Evolutionary conservation across 768 basidiomycete genomes (phyloP), one percentile per base, ranked within the genome.

Genomic region (Amanita brunnescens): DNA sequence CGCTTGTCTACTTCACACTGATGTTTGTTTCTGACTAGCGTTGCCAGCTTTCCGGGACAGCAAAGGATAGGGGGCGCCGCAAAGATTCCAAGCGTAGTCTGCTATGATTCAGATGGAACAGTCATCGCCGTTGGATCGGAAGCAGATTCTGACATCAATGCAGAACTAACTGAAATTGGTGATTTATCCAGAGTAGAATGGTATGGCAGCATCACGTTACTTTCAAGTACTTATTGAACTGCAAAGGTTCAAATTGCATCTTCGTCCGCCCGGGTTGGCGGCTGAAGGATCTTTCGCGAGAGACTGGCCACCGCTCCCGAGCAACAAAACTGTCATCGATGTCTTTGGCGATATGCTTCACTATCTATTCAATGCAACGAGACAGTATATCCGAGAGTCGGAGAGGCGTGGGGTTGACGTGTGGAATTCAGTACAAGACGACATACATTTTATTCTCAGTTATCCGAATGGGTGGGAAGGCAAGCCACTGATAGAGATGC

Each of bases 391-490:
- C 32, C 58, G 58, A 33, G 71, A 77, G 3, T 12, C 35, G 33
- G 5, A n/a, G 24, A 13, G 34, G 37, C n/a, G n/a, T n/a, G n/a
- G n/a, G n/a, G n/a, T n/a, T n/a, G 58, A 57, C 21, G 54, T 77
- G 6, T 76, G 74, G 76, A 57, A 53, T 13, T 70, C 70, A 9
- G 51, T 75, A 8, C 63, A 69, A 53, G 56, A 67, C 21, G 61
- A 57, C 13, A 69, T 74, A 20, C 68, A 75, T 34, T 75, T 73
- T 52, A 66, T 81, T 12, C 64, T 81, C n/a, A 69, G 70, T 1
- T 78, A 80, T 55, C 79, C 79, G 7, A 80, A 80, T 50, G 78
- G 75, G 0, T 81, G 79, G 77, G 78, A 73, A 57, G 76, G 77
- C n/a, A 1, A 60, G 58, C 1, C 78, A 81, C 51, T 79, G 80